Percentiles rank a stretch among this genome's conserved stretches.
Conservation (phyloP, 345 rosid genomes). For the sweet orange (Citrus sinensis) region DVS_A1.0 CM039169.1:176501-177000, state of each 20-base stretch:
- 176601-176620: slow-evolving; percentile 5
- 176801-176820: slow-evolving; percentile 1
- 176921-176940: background rate
- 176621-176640: slow-evolving; percentile 5
- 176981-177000: background rate
- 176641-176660: too few species aligned
- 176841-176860: background rate
- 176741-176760: background rate
- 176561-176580: too few species aligned
- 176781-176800: slow-evolving; percentile 3
- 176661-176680: background rate
- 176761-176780: slow-evolving; percentile 15
- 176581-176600: background rate
- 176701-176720: background rate
- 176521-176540: too few species aligned
- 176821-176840: background rate
- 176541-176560: too few species aligned
- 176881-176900: too few species aligned
- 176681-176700: slow-evolving; percentile 2
- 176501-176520: too few species aligned
- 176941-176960: background rate
- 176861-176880: background rate
- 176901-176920: background rate
- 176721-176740: background rate
- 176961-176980: background rate